Conservation (phyloP, 2,329 filamentous ascomycete genomes). For the Emericellopsis atlantica region DNA sequence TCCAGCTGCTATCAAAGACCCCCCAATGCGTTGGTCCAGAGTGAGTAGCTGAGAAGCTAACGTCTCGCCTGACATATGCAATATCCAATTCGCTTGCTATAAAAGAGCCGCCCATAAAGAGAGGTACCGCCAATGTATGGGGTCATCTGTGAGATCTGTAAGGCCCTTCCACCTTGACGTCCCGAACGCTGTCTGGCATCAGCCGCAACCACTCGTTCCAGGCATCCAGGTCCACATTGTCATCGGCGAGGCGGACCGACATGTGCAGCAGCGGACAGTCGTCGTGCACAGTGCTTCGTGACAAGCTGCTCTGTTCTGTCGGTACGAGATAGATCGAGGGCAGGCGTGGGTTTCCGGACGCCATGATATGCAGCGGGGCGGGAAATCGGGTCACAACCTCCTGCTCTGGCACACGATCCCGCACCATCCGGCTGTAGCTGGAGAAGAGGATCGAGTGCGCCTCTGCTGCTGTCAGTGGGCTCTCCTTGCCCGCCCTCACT, state of each 20-base stretch:
- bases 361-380: constrained; percentile 42
- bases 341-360: constrained; percentile 37
- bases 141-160: constrained; percentile 12
- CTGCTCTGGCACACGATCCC: constrained; percentile 33
- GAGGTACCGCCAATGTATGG: background rate
- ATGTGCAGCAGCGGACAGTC: constrained; percentile 36
- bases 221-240: constrained; percentile 35
- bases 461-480: constrained; percentile 36
- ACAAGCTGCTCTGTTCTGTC: constrained; percentile 23
- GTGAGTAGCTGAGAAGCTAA: background rate
- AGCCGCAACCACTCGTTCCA: constrained; percentile 47
- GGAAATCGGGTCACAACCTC: constrained; percentile 35
- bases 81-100: too few species aligned
- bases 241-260: constrained; percentile 36
- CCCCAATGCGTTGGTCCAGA: too few species aligned
- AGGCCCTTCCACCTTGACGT: constrained; percentile 41
- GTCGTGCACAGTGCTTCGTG: constrained; percentile 22
- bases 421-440: constrained; percentile 36
- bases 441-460: constrained; percentile 40
- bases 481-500: constrained; percentile 29
- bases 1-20: too few species aligned
- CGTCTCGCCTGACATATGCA: too few species aligned
- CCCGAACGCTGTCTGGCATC: constrained; percentile 43
- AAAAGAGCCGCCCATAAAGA: background rate
- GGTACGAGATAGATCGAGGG: constrained; percentile 45